Conservation (phyloP, 2,329 filamentous ascomycete genomes). For the Paramyrothecium sp. region DNA sequence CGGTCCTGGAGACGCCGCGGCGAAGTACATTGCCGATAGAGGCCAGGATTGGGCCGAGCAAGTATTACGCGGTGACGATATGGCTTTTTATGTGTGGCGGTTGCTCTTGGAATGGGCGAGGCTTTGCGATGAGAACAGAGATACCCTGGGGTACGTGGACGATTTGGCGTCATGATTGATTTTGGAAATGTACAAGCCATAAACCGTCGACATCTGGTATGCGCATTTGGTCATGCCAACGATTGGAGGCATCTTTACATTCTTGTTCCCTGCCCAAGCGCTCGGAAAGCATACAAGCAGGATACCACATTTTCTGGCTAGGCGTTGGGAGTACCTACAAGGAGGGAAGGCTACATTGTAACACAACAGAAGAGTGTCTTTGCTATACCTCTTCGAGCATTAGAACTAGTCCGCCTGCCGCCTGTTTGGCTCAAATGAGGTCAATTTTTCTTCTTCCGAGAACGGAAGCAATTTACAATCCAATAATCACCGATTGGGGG, state of each 20-base stretch:
- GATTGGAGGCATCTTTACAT: too few species aligned
- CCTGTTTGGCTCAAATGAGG: too few species aligned
- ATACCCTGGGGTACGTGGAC: slow-evolving; percentile 41
- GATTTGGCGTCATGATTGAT: slow-evolving; percentile 31
- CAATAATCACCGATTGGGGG: too few species aligned
- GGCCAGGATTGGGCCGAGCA: slow-evolving; percentile 61
- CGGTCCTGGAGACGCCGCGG: slow-evolving; percentile 49
- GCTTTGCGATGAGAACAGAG: slow-evolving; percentile 43
- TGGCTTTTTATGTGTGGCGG: slow-evolving; percentile 64
- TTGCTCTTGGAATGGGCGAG: slow-evolving; percentile 58
- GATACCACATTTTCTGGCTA: neutral
- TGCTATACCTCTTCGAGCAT: too few species aligned
- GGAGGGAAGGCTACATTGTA: neutral
- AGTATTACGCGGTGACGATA: slow-evolving; percentile 63
- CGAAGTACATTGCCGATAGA: slow-evolving; percentile 55
- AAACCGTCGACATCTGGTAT: too few species aligned
- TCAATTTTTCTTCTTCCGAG: too few species aligned
- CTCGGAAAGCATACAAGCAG: neutral
- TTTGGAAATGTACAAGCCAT: neutral
- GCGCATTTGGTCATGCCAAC: too few species aligned
- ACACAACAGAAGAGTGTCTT: neutral
- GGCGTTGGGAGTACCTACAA: neutral
- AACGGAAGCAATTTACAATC: too few species aligned
- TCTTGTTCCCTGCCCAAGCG: neutral
- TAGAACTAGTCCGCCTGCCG: too few species aligned